Evolutionary conservation across 306 rosid genomes (phyloP).

Genomic region (Malus fusca): DNA sequence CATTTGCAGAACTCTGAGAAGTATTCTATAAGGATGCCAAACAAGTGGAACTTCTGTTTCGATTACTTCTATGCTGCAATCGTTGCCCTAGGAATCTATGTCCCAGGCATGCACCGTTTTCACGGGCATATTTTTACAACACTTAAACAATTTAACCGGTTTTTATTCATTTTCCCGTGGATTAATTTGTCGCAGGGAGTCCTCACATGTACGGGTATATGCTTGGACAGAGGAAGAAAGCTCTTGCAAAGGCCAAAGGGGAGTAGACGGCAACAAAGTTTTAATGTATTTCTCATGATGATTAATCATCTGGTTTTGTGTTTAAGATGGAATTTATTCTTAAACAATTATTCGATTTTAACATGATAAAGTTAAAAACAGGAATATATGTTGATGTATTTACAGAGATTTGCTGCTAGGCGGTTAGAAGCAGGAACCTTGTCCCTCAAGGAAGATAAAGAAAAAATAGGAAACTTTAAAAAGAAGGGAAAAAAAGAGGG

Average conservation of each 20-base stretch:
- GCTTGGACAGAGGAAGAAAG: conserved; percentile 75
- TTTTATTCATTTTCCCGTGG: conserved; percentile 11
- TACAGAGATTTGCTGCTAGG: no score
- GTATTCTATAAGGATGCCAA: conserved; percentile 74
- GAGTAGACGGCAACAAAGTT: conserved; percentile 26
- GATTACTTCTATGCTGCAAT: conserved; percentile 55
- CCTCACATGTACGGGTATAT: conserved; percentile 70
- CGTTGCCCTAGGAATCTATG: conserved; percentile 41
- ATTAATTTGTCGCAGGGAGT: conserved; percentile 44
- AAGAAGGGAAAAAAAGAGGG: not conserved
- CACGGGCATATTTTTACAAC: not conserved
- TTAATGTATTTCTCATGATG: conserved; percentile 2
- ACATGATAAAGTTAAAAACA: not conserved
- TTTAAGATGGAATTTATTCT: not conserved
- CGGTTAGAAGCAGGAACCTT: no score
- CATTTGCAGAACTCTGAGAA: conserved; percentile 55
- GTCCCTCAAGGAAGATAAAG: not conserved
- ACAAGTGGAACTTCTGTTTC: conserved; percentile 74
- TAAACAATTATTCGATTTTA: not conserved
- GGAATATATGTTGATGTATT: no score
- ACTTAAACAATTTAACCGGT: not conserved
- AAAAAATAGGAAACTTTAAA: no score
- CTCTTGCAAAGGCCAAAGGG: conserved; percentile 51
- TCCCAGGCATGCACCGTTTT: conserved; percentile 52
- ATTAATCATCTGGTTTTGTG: conserved; percentile 7